phyloP scores from a whole-genome alignment of 306 rosid genomes.

The Quercus agrifolia region DNA sequence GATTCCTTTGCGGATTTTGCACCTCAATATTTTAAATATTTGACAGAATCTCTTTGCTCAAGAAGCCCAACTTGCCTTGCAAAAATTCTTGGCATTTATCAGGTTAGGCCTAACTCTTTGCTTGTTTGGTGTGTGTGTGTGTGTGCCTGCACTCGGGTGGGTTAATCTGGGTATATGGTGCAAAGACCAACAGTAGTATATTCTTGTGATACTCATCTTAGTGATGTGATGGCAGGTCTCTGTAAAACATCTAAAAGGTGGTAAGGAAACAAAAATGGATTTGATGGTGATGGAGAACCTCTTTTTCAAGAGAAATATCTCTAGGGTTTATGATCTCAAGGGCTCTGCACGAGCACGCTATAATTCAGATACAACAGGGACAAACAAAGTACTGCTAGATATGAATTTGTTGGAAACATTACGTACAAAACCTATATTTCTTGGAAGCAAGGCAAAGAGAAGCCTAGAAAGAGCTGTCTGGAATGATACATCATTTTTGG shows the following conservation, averaged over 20 bases:
- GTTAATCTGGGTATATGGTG: background rate
- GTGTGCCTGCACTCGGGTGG: background rate
- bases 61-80: conserved; percentile 99
- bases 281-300: conserved; percentile 98
- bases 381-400: conserved; percentile 85
- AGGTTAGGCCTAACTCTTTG: conserved; percentile 45
- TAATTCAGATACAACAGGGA: conserved; percentile 76
- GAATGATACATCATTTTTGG: conserved; percentile 93
- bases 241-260: conserved; percentile 79
- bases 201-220: conserved; percentile 2
- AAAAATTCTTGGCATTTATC: conserved; percentile 89
- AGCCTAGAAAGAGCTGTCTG: conserved; percentile 90
- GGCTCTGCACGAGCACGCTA: conserved; percentile 96
- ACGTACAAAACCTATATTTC: conserved; percentile 88
- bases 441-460: conserved; percentile 94
- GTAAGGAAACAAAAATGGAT: conserved; percentile 89
- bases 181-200: background rate
- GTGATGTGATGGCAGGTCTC: conserved; percentile 57
- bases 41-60: conserved; percentile 55
- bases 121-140: background rate
- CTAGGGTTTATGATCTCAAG: conserved; percentile 91
- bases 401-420: conserved; percentile 87
- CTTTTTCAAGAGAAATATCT: conserved; percentile 77
- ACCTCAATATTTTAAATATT: conserved; percentile 77
- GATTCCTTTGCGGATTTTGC: conserved; percentile 92